Percentiles rank a stretch among this genome's conserved stretches.
These are phyloP conservation scores for Malus hybrid DNA, from an alignment of 331 rosid species.

Conservation along the genomic window DNA sequence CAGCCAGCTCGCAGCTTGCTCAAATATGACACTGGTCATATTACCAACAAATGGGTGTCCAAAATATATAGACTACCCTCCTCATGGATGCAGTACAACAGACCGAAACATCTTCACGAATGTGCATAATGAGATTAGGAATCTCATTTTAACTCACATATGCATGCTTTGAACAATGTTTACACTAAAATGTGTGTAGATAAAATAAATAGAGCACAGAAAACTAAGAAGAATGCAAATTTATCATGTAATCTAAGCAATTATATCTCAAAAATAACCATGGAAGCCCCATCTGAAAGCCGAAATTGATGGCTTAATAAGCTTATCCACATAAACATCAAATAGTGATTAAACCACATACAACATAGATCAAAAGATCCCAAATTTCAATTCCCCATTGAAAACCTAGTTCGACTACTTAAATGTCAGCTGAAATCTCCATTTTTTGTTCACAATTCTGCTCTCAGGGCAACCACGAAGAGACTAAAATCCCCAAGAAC, in stretches of 20 bases:
- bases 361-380: neutral
- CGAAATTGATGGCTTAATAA: neutral
- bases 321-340: neutral
- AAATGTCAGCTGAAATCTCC: neutral
- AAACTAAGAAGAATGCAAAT: neutral
- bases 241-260: neutral
- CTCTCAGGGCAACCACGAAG: neutral
- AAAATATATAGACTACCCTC: neutral
- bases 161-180: neutral
- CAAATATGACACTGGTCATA: neutral
- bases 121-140: neutral
- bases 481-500: neutral
- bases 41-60: neutral
- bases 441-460: neutral
- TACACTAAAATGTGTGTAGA: neutral
- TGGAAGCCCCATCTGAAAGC: neutral
- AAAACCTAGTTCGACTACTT: slow-evolving; percentile 4
- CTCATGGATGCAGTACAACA: neutral
- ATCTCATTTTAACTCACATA: neutral
- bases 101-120: neutral
- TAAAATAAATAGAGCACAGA: neutral
- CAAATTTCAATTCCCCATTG: neutral
- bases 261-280: neutral
- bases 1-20: neutral
- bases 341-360: neutral